Base-by-base conservation (phyloP, 2,329 filamentous ascomycete species). In the Cordyceps tenuipes region DNA sequence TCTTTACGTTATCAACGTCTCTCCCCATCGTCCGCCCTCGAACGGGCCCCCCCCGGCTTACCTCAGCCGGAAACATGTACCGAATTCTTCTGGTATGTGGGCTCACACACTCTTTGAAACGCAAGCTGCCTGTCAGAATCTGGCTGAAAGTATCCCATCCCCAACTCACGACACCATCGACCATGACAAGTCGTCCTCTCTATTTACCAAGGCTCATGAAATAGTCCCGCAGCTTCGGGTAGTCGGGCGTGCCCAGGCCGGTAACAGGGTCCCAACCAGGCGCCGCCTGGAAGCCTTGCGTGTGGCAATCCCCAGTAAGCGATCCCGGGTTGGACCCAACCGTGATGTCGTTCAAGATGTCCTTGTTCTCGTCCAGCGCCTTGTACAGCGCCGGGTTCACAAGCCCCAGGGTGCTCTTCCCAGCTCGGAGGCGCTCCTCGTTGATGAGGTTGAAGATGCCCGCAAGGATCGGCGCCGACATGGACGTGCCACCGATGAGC, bases 381-480 rank as follows among this genome's bases (percentile, higher is more conserved):
- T 57, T 57, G 51, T 63, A 63, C 23, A 63, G 31, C 1, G 51
- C 57, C 9, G 60, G 60, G 41, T 62, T 62, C 10, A 62, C 43
- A 47, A 76, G 77, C 8, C 75, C 75, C 5, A 76, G 66, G 9
- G 68, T 64, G 17, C 68, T 65, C 67, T 76, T 77, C n/a, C 74
- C 74, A 13, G 61, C 54, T 5, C 51, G 47, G 10, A 63, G 51
- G 10, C 63, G 59, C 23, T 62, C 63, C 13, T 61, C 58, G 53
- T 66, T 66, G 41, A 67, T 52, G 23, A 51, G 60, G 15, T 59
- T 64, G 39, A 67, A 60, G 31, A 67, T 57, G 26, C 57, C 41
- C n/a, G 64, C 64, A 3, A 64, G 31, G 4, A 67, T 51, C 10
- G 65, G 65, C 7, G 63, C 58, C 8, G 64, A 51, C 36, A 62